Conservation (phyloP, 2,329 filamentous ascomycete species). For the Claviceps lovelessii region DNA sequence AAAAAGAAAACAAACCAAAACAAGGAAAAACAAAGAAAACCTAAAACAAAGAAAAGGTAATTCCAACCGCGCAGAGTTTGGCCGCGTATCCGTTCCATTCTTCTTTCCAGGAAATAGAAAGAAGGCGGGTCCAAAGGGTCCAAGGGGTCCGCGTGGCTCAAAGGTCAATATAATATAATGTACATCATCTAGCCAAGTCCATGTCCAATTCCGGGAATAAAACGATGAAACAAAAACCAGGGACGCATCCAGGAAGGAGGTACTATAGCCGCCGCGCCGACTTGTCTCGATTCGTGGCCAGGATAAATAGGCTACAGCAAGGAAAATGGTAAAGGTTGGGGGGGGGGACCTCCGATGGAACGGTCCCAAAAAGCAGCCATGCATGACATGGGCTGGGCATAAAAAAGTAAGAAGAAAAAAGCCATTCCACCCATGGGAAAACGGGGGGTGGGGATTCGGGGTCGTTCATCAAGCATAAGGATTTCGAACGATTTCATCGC, state of each 20-base stretch:
- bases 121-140: not conserved
- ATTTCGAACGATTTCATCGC: conserved; percentile 66
- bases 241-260: not conserved
- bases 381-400: not conserved
- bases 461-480: conserved; percentile 34
- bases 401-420: too few relatives aligned
- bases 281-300: not conserved
- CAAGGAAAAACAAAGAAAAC: not conserved
- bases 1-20: not conserved
- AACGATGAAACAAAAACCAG: not conserved
- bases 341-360: not conserved
- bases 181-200: conserved; percentile 3
- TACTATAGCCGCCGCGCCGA: not conserved
- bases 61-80: not conserved
- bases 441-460: too few relatives aligned
- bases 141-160: conserved; percentile 8
- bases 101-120: not conserved
- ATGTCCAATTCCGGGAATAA: conserved; percentile 3
- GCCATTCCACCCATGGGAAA: not conserved
- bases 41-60: not conserved
- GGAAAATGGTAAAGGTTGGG: not conserved
- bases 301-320: not conserved
- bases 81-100: not conserved
- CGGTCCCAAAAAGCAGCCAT: not conserved
- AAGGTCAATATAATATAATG: conserved; percentile 2